These are phyloP conservation scores for Martiniozyma abietophila DNA, from an alignment of 805 yeast genomes.

Conservation along the genomic window DNA sequence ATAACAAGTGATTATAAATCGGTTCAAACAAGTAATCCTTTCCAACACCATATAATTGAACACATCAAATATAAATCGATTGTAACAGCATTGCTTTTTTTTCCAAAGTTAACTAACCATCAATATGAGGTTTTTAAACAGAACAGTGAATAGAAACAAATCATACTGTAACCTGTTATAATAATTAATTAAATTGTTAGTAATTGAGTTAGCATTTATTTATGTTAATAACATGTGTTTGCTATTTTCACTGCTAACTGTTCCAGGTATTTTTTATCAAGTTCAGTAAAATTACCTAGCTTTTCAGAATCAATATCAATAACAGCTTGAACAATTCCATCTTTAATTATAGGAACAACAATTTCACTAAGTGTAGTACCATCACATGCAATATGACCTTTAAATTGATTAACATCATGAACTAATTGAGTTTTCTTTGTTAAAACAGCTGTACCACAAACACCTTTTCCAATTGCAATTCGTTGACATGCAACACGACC, in stretches of 20 bases:
- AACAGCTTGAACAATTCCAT: constrained; percentile 54
- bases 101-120: no score
- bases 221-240: constrained; percentile 44
- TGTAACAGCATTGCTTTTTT: no score
- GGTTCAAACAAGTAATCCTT: no score
- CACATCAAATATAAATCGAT: no score
- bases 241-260: constrained; percentile 44
- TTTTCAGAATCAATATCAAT: constrained; percentile 77
- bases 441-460: constrained; percentile 80
- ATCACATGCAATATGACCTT: constrained; percentile 96
- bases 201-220: constrained; percentile 31
- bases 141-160: not conserved
- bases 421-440: constrained; percentile 60
- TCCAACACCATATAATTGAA: no score
- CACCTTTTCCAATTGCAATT: constrained; percentile 74
- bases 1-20: no score
- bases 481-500: constrained; percentile 95
- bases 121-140: no score
- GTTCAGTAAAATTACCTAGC: constrained; percentile 54
- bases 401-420: constrained; percentile 63
- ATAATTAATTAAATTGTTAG: not conserved
- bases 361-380: constrained; percentile 90
- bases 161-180: not conserved
- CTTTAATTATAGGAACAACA: constrained; percentile 64
- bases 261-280: constrained; percentile 54